Evolutionary conservation across 2,329 filamentous ascomycete genomes (phyloP).

Genomic region (Diaporthe sp.): DNA sequence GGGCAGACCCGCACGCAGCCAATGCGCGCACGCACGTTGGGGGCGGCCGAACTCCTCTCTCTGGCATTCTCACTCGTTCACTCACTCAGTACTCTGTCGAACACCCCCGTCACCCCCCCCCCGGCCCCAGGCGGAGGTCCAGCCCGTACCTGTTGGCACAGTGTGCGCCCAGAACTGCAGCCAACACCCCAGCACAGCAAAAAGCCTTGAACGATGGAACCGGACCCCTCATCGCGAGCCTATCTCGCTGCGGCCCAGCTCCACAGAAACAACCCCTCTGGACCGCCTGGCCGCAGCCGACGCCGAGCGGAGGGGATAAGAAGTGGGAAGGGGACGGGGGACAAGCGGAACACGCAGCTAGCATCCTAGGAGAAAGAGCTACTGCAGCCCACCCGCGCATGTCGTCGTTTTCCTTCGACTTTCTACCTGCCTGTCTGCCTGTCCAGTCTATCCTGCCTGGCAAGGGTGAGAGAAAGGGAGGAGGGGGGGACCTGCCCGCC

Average conservation of each 20-base stretch:
- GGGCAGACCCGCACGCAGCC: constrained; percentile 16
- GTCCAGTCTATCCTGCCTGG: not conserved
- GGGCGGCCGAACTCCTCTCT: constrained; percentile 7
- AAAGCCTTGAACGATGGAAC: not conserved
- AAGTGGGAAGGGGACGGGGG: not conserved
- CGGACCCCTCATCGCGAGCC: constrained; percentile 17
- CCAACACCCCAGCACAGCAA: not conserved
- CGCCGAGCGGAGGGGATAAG: constrained; percentile 1
- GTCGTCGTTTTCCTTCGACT: constrained; percentile 7
- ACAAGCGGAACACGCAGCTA: not conserved
- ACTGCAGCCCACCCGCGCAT: constrained; percentile 16
- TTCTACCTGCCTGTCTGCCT: not conserved
- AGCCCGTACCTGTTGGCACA: not conserved
- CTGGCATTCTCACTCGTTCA: no score
- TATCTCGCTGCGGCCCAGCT: constrained; percentile 16
- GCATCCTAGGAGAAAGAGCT: constrained; percentile 11
- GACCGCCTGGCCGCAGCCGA: constrained; percentile 7
- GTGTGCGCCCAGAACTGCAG: constrained; percentile 19
- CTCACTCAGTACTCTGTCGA: not conserved
- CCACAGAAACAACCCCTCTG: constrained; percentile 17
- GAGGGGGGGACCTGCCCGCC: not conserved
- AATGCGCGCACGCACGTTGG: constrained; percentile 21
- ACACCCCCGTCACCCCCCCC: not conserved
- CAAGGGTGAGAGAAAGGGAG: not conserved
- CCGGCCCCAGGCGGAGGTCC: not conserved